Conservation (phyloP, 106 monocot species). For the Platanthera guangdongensis region DNA sequence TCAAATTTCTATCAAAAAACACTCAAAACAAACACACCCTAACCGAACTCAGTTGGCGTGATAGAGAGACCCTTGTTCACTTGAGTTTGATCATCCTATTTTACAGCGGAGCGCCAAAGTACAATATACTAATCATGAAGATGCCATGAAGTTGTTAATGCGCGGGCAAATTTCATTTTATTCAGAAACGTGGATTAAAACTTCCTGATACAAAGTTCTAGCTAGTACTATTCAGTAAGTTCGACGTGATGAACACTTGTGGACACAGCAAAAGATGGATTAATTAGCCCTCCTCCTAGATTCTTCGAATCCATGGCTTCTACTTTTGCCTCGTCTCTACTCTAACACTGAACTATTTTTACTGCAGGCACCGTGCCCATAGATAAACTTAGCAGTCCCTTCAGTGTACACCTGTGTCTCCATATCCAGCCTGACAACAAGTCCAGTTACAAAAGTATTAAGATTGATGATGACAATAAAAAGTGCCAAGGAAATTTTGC, state of each 20-base stretch:
- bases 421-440: constrained; percentile 27
- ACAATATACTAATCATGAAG: too few relatives aligned
- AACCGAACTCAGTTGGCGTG: too few relatives aligned
- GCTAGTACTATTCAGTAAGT: neutral
- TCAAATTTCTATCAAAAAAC: too few relatives aligned
- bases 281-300: neutral
- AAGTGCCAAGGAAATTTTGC: neutral
- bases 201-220: constrained; percentile 6
- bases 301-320: constrained; percentile 1
- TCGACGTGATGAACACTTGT: neutral
- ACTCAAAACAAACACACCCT: too few relatives aligned
- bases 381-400: constrained; percentile 40
- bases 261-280: neutral
- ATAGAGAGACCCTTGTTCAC: too few relatives aligned
- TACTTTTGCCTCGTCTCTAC: neutral
- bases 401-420: constrained; percentile 57
- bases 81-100: too few relatives aligned
- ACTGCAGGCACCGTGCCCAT: constrained; percentile 33
- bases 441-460: neutral
- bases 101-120: too few relatives aligned
- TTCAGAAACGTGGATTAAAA: neutral
- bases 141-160: too few relatives aligned
- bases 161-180: neutral
- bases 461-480: neutral
- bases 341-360: constrained; percentile 5